Evolutionary conservation across 148 eudicot species (phyloP).

Genomic region (Cornus kousa): DNA sequence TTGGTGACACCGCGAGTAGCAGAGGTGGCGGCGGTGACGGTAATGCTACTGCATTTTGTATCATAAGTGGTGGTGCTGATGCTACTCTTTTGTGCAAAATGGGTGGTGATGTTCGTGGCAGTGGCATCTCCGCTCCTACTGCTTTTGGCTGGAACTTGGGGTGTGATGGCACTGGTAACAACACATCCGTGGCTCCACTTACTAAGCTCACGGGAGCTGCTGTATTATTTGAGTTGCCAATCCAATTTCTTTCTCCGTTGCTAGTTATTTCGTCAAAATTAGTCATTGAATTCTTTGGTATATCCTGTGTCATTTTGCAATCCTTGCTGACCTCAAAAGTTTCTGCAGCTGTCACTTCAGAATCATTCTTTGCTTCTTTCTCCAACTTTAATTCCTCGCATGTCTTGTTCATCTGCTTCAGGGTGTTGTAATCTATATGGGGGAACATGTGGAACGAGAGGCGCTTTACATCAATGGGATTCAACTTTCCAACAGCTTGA

Average conservation of each 20-base stretch:
- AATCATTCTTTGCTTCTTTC: slow-evolving; percentile 18
- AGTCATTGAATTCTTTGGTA: slow-evolving; percentile 2
- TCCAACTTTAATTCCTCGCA: slow-evolving; percentile 22
- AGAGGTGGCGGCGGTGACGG: no score
- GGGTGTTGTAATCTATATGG: slow-evolving; percentile 30
- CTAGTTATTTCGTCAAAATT: neutral
- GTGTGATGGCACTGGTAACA: slow-evolving; percentile 12
- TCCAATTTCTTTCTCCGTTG: slow-evolving; percentile 12
- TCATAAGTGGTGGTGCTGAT: slow-evolving; percentile 13
- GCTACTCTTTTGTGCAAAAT: neutral
- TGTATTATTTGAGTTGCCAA: neutral
- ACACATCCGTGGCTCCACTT: slow-evolving; percentile 6
- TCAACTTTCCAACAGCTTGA: slow-evolving; percentile 68
- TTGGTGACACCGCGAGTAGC: no score
- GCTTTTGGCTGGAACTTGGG: slow-evolving; percentile 6
- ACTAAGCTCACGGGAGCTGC: neutral
- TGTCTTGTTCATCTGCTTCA: slow-evolving; percentile 13
- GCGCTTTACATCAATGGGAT: slow-evolving; percentile 77
- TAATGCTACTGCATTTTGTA: neutral
- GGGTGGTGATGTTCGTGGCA: slow-evolving; percentile 20
- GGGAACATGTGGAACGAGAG: slow-evolving; percentile 70
- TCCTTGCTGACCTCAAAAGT: slow-evolving; percentile 20
- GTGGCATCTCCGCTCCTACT: neutral
- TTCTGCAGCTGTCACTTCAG: slow-evolving; percentile 17
- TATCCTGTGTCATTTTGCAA: slow-evolving; percentile 2